phyloP scores from a whole-genome alignment of 371 early-diverging fungal genomes.

The Syncephalastrum racemosum region DNA sequence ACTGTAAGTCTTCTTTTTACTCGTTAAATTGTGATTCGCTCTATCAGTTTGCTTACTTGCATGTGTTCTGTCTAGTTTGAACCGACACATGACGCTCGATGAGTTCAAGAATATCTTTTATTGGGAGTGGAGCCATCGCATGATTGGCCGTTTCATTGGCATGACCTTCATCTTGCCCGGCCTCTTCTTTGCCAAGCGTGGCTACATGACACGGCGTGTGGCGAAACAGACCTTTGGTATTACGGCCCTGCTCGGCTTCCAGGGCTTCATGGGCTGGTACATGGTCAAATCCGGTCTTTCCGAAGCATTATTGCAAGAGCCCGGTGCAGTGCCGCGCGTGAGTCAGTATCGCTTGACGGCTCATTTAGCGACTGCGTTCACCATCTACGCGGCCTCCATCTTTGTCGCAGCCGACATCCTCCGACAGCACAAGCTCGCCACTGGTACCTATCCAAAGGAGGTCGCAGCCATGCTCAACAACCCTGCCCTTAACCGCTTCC shows the following conservation, averaged over 20 bases:
- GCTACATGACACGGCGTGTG: slow-evolving; percentile 70
- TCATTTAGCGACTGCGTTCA: slow-evolving; percentile 89
- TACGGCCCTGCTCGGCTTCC: slow-evolving; percentile 80
- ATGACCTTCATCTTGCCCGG: slow-evolving; percentile 84
- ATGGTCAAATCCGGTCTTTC: slow-evolving; percentile 95
- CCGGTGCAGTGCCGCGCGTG: slow-evolving; percentile 88
- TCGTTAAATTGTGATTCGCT: neutral
- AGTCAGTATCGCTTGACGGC: slow-evolving; percentile 93
- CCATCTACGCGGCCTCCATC: slow-evolving; percentile 79
- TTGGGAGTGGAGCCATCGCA: slow-evolving; percentile 97
- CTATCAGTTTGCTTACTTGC: neutral
- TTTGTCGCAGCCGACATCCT: slow-evolving; percentile 79
- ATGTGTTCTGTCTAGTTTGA: slow-evolving; percentile 66
- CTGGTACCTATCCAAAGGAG: slow-evolving; percentile 46
- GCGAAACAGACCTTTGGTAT: slow-evolving; percentile 73
- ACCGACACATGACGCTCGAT: slow-evolving; percentile 83
- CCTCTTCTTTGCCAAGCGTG: slow-evolving; percentile 79
- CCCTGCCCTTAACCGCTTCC: slow-evolving; percentile 60
- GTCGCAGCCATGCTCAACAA: slow-evolving; percentile 47
- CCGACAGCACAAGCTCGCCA: slow-evolving; percentile 61
- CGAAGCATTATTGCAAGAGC: slow-evolving; percentile 74
- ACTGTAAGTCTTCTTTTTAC: slow-evolving; percentile 53
- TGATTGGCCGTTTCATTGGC: slow-evolving; percentile 93
- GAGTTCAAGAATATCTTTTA: slow-evolving; percentile 97
- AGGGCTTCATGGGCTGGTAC: slow-evolving; percentile 97